A percentile compares a stretch with the other conserved stretches of the same genome.
Conservation (phyloP, 1,284 basidiomycete genomes). For the Spongiforma sp. region DNA sequence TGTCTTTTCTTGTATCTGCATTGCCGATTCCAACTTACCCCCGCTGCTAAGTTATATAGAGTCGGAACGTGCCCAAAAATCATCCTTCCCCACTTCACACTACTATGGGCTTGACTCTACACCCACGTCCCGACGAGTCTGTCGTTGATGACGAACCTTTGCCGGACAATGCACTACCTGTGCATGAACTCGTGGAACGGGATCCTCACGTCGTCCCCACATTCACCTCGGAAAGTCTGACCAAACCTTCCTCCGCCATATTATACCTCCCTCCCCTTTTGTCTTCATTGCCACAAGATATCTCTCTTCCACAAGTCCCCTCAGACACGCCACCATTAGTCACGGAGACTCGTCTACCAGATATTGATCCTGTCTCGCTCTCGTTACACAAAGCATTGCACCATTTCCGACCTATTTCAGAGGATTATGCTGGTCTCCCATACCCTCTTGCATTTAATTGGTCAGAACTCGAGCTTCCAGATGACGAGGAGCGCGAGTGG, state of each 20-base stretch:
- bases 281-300: conserved; percentile 64
- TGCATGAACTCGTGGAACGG: conserved; percentile 16
- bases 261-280: conserved; percentile 83
- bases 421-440: conserved; percentile 64
- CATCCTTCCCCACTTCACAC: conserved; percentile 6
- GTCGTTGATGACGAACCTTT: conserved; percentile 2
- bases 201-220: conserved; percentile 68
- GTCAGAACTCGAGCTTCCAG: conserved; percentile 69
- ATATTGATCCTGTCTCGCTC: conserved; percentile 84
- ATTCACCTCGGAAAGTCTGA: conserved; percentile 48
- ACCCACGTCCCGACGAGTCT: conserved; percentile 34
- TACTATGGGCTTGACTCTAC: conserved; percentile 40
- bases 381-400: conserved; percentile 87
- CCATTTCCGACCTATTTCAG: conserved; percentile 66
- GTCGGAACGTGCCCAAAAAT: conserved; percentile 3
- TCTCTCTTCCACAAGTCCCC: conserved; percentile 34
- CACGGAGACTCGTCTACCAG: conserved; percentile 78
- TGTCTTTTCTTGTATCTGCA: too few relatives aligned
- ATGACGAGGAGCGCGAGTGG: conserved; percentile 81
- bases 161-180: neutral
- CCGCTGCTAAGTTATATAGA: conserved; percentile 14
- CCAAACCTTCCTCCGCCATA: conserved; percentile 52
- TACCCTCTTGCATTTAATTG: conserved; percentile 89
- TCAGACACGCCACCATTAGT: conserved; percentile 49
- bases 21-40: neutral